Evolutionary conservation across 768 basidiomycete species (phyloP), one percentile per base, ranked within the genome.

Genomic region (Calocera cornea): DNA sequence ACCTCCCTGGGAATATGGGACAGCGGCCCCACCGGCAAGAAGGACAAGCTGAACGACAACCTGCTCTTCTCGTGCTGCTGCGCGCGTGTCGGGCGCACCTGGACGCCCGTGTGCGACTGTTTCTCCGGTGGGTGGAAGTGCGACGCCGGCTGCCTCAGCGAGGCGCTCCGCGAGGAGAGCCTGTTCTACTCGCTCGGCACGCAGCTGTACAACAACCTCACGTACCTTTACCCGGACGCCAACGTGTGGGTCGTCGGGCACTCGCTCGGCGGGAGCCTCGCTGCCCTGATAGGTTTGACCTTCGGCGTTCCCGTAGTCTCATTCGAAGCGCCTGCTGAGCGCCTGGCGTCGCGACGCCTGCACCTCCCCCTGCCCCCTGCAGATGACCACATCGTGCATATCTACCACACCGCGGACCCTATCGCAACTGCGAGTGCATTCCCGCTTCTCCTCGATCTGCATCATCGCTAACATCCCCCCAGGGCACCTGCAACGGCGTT

Each of bases 31-130:
- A 11, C 82, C 84, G 44, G 83, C 81, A 73, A 38, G 36, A 97
- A 89, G 76, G 95, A 98, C 79, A 95, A 94, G 78, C 77, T 87
- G 68, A 98, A 98, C 77, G 95, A 97, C 73, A 98, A 95, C 73
- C 78, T 95, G n/a, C 78, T 98, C 38, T 95, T 95, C 79, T 80
- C 92, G 2, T 98, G 95, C 77, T 98, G 95, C 76, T 98, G 95
- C 73, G 95, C 93, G 1, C 83, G 89, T 8, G 90, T 97, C n/a
- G 92, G 90, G 36, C 90, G 92, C 66, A 91, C 91, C 0, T 98
- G 95, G 95, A 85, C 84, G 22, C 82, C 95, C 0, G 95, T 97
- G 0, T 98, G 95, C 74, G 88, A 84, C 64, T 98, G 95, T 76
- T 88, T 87, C 73, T 79, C 85, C 7, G 84, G 90, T 1, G 78